These are phyloP conservation scores for Ustilago lituana DNA, from an alignment of 1,284 basidiomycete species.

Conservation along the genomic window DNA sequence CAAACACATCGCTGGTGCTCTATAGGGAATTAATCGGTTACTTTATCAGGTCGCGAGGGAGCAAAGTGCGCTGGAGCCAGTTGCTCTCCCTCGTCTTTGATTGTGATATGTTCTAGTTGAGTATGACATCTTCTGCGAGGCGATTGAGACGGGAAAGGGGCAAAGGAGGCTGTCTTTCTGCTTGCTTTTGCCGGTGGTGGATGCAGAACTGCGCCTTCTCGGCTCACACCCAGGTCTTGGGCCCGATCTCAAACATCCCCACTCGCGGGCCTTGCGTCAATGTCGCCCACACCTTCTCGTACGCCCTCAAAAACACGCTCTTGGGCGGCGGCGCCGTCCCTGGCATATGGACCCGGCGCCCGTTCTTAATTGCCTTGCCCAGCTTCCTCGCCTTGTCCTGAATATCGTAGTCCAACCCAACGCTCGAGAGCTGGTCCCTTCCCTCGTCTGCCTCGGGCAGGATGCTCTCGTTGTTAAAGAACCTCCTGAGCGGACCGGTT, in stretches of 20 bases:
- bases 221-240: constrained; percentile 25
- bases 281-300: constrained; percentile 18
- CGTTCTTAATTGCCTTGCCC: constrained; percentile 8
- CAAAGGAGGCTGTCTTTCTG: too few species aligned
- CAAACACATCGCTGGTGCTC: too few species aligned
- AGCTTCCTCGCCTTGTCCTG: constrained; percentile 5
- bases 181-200: too few species aligned
- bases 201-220: too few species aligned
- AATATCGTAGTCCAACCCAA: constrained; percentile 30
- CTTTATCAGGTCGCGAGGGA: too few species aligned
- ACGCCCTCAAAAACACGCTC: constrained; percentile 28
- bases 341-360: constrained; percentile 20
- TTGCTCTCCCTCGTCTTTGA: too few species aligned
- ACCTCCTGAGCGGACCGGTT: constrained; percentile 18
- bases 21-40: too few species aligned
- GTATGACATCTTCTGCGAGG: too few species aligned
- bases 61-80: too few species aligned
- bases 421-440: constrained; percentile 11
- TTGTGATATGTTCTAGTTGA: too few species aligned
- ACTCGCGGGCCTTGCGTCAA: constrained; percentile 15
- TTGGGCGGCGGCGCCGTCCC: constrained; percentile 14
- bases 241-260: constrained; percentile 38
- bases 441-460: constrained; percentile 17
- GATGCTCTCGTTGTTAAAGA: constrained; percentile 42
- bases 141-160: too few species aligned